Percentiles rank a stretch among this genome's conserved stretches.
Conservation (phyloP, 257 asterid species). For the Solanum gracilifrons region DNA sequence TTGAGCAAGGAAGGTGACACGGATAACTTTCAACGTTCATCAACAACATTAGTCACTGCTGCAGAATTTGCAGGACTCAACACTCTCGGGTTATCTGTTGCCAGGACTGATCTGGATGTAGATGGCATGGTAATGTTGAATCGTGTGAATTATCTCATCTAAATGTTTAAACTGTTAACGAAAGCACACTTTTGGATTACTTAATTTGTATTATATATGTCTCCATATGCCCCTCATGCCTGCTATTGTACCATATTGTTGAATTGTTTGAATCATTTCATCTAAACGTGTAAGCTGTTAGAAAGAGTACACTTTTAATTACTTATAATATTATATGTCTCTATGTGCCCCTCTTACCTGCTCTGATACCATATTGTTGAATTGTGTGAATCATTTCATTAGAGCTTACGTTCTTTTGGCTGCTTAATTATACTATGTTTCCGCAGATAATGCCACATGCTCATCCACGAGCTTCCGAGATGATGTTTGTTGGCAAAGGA, state of each 20-base stretch:
- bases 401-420: neutral
- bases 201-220: neutral
- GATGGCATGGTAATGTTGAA: constrained; percentile 44
- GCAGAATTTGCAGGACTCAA: constrained; percentile 63
- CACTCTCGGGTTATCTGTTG: constrained; percentile 53
- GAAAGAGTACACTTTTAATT: neutral
- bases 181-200: neutral
- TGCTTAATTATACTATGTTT: neutral
- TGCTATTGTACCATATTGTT: neutral
- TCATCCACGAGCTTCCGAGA: constrained; percentile 69
- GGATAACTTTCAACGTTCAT: constrained; percentile 32
- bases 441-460: constrained; percentile 27
- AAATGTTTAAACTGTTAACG: neutral
- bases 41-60: constrained; percentile 35
- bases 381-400: neutral
- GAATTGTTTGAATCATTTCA: neutral
- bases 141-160: neutral
- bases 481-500: constrained; percentile 46
- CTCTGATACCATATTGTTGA: neutral
- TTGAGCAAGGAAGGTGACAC: constrained; percentile 38
- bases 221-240: neutral
- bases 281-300: neutral
- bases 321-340: neutral
- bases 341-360: neutral
- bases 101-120: constrained; percentile 47